A percentile compares a stretch with the other conserved stretches of the same genome.
Evolutionary conservation across 2,329 filamentous ascomycete species (phyloP).

Genomic region (Geoglossum cookeanum): DNA sequence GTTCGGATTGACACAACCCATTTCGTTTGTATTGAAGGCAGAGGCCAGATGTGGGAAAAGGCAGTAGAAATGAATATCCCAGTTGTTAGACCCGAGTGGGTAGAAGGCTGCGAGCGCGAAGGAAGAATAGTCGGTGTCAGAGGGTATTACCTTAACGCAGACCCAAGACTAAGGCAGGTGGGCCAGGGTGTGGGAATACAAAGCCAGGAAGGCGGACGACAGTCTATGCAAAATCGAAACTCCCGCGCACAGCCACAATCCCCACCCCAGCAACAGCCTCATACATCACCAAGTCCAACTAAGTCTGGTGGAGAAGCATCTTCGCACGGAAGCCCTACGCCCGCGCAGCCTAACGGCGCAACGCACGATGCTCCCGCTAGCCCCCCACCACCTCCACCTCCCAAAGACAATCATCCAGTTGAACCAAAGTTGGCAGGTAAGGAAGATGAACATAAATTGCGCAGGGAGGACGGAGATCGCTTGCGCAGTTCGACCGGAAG

Average conservation of each 20-base stretch:
- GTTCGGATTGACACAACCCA: conserved; percentile 96
- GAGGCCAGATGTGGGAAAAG: conserved; percentile 84
- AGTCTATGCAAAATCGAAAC: background rate
- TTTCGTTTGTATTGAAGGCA: conserved; percentile 88
- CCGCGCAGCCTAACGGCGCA: background rate
- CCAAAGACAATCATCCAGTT: background rate
- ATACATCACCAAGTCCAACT: background rate
- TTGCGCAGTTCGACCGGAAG: background rate
- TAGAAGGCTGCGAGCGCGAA: conserved; percentile 86
- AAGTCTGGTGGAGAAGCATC: background rate
- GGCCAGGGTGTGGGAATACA: conserved; percentile 4
- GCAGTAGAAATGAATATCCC: conserved; percentile 96
- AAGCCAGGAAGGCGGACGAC: background rate
- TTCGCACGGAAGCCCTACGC: background rate
- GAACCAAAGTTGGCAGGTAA: background rate
- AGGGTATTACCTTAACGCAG: conserved; percentile 88
- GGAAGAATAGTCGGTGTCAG: conserved; percentile 85
- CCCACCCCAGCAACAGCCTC: background rate
- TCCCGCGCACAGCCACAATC: background rate
- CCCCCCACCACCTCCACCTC: background rate
- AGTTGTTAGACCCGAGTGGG: conserved; percentile 90
- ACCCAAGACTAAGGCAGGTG: conserved; percentile 40
- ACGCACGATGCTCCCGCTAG: background rate
- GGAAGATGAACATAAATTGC: background rate
- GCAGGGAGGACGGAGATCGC: conserved; percentile 4